A percentile compares a stretch with the other conserved stretches of the same genome.
Conservation (phyloP, 2,329 filamentous ascomycete genomes). For the Fusarium abutilonis region DNA sequence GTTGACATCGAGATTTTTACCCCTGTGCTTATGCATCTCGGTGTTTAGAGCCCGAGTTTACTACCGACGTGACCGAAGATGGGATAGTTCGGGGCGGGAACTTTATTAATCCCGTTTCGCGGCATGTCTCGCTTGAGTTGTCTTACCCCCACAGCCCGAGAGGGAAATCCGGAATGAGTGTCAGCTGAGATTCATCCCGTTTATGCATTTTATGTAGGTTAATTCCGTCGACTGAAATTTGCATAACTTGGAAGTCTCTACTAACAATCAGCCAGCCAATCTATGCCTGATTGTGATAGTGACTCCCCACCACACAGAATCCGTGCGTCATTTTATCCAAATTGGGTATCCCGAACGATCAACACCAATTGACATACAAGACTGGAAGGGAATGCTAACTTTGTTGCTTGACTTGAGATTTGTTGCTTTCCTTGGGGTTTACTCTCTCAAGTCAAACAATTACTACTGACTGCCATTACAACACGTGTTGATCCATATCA, state of each 20-base stretch:
- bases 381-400: too few species aligned
- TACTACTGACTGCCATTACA: too few species aligned
- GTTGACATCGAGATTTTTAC: conserved; percentile 8
- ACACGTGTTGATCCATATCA: too few species aligned
- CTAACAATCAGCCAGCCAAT: neutral
- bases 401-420: too few species aligned
- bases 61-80: neutral
- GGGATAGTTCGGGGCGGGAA: neutral
- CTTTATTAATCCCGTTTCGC: neutral
- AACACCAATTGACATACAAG: neutral
- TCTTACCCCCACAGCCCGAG: conserved; percentile 15
- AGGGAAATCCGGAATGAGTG: conserved; percentile 17
- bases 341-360: too few species aligned
- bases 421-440: too few species aligned
- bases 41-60: neutral
- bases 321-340: neutral
- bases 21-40: conserved; percentile 22
- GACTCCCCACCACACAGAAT: neutral
- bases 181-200: neutral
- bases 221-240: neutral
- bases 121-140: neutral
- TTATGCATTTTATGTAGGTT: neutral
- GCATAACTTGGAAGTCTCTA: too few species aligned
- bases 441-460: too few species aligned
- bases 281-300: neutral